Base-by-base conservation (phyloP, 2,329 filamentous ascomycete species). In the Xylariaceae sp. region DNA sequence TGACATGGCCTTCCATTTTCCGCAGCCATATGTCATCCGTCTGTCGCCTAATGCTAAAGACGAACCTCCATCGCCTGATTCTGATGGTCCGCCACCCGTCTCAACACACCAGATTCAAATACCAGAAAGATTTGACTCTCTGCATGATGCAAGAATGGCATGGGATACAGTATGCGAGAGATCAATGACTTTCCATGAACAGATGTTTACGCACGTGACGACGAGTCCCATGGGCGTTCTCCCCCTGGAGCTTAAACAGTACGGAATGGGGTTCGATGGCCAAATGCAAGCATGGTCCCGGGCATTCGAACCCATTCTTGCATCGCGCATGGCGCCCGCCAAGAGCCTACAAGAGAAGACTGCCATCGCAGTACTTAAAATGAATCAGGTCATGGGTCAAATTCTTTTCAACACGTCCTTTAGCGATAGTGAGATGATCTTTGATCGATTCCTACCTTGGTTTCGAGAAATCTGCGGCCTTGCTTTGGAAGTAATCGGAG, bases 1-100 rank as follows among this genome's bases (percentile, higher is more conserved):
- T 63, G 83, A 86, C 60, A 82, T 86, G 81, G 83, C 83, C 31
- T 86, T 86, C 61, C 83, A 86, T 63, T 85, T 86, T 53, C 82
- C 82, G 1, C 74, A 82, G 31, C 82, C 82, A 1, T 83, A 78
- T 50, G 81, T 85, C 6, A 80, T 86, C 54, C 75, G 75, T 6
- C 71, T 81, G 10, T 75, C 74, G 1, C 71, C 76, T 54, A 54
- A 69, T 42, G 48, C 59, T 31, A 57, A 61, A 52, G 62, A 71
- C 42, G 63, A 71, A 57, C 57, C 73, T 6, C 57, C 67, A 10
- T 75, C 76, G 2, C 73, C 78, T 1, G 66, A 69, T 2, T 75
- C 77, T 1, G 74, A 78, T 7, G 68, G 62, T 7, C 68, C 69
- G 36, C 75, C 76, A 1, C 73, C 75, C 2, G 65, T 74, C 1